Percentiles rank a stretch among this genome's conserved stretches.
Evolutionary conservation across 192 early-diverging fungal genomes (phyloP).

Genomic region (Coemansia sp.): DNA sequence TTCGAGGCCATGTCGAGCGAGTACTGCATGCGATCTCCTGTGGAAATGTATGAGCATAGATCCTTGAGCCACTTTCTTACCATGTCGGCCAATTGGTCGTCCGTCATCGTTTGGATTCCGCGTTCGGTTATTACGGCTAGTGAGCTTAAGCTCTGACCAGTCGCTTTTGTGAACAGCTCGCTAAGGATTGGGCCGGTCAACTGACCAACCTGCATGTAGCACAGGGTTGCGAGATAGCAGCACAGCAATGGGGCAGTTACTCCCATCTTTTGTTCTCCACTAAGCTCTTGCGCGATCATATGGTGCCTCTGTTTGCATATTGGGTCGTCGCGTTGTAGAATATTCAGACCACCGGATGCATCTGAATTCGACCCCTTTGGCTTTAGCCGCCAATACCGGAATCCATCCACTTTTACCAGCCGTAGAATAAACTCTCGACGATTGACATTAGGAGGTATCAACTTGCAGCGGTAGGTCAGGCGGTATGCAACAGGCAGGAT

Average conservation of each 20-base stretch:
- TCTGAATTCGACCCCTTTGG: background rate
- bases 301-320: background rate
- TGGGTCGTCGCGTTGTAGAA: constrained; percentile 8
- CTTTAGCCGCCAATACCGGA: too few species aligned
- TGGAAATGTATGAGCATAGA: too few species aligned
- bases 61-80: too few species aligned
- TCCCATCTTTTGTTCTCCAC: background rate
- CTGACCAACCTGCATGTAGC: background rate
- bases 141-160: background rate
- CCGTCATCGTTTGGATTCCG: constrained; percentile 4
- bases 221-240: constrained; percentile 17
- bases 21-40: too few species aligned
- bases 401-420: too few species aligned
- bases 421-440: too few species aligned
- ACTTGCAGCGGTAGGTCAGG: background rate
- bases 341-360: background rate
- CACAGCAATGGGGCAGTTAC: constrained; percentile 30
- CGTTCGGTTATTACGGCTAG: constrained; percentile 12
- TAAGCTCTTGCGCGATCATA: background rate
- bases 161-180: constrained; percentile 13
- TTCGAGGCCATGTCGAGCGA: too few species aligned
- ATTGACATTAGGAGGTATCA: too few species aligned
- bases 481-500: too few species aligned
- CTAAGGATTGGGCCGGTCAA: constrained; percentile 1
- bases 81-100: background rate